Percentiles rank a stretch among this genome's conserved stretches.
Evolutionary conservation across 208 protist species (phyloP).

Genomic region (Trypanosoma brucei): DNA sequence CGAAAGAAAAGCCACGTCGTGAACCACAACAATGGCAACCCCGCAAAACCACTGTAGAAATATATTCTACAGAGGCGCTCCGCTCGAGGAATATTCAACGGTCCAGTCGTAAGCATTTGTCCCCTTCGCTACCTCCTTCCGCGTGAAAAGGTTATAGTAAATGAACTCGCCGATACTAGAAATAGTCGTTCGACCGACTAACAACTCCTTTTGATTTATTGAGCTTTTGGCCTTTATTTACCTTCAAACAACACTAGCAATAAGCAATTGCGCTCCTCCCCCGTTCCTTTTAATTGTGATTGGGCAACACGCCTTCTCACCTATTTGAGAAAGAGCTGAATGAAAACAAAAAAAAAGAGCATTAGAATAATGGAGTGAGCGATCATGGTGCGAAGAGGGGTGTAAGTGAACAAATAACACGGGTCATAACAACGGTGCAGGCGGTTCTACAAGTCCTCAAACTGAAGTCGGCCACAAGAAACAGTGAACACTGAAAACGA

Average conservation of each 20-base stretch:
- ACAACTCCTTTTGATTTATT: too few species aligned
- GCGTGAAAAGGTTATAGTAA: not conserved
- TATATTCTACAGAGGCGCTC: constrained; percentile 33
- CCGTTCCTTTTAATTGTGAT: not conserved
- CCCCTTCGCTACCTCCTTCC: not conserved
- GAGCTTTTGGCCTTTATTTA: too few species aligned
- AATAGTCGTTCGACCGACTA: too few species aligned
- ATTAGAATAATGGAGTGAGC: too few species aligned
- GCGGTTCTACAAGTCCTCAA: too few species aligned
- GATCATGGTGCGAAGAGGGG: too few species aligned
- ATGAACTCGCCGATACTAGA: not conserved
- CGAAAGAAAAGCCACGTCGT: constrained; percentile 29
- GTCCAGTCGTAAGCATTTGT: constrained; percentile 26
- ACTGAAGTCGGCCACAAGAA: too few species aligned
- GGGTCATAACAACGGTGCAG: too few species aligned
- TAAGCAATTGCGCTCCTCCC: not conserved
- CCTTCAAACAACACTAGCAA: too few species aligned
- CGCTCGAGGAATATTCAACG: constrained; percentile 18
- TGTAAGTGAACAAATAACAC: too few species aligned
- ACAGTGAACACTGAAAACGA: too few species aligned
- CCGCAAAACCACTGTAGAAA: constrained; percentile 34
- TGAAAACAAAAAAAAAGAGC: too few species aligned
- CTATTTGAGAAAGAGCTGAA: not conserved
- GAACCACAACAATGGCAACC: constrained; percentile 41
- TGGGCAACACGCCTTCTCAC: not conserved